A percentile compares a stretch with the other conserved stretches of the same genome.
Evolutionary conservation across 2,329 filamentous ascomycete genomes (phyloP).

Genomic region (Hortaea werneckii): DNA sequence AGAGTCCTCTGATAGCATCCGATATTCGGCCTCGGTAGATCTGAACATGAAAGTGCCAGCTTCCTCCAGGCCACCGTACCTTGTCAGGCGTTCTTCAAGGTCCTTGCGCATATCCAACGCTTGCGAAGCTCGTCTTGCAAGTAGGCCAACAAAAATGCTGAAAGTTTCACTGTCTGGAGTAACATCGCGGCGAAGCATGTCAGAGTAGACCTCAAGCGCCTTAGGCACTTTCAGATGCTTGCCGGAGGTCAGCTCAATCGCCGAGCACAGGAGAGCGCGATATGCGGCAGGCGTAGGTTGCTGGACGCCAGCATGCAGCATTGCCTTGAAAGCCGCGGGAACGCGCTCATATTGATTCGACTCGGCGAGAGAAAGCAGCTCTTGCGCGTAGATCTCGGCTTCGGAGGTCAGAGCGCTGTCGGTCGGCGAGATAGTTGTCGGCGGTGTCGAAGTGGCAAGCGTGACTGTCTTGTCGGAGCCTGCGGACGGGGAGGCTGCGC

Average conservation of each 20-base stretch:
- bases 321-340: conserved; percentile 78
- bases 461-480: conserved; percentile 7
- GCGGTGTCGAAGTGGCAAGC: conserved; percentile 12
- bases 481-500: conserved; percentile 7
- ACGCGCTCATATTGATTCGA: conserved; percentile 74
- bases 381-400: conserved; percentile 61
- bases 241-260: conserved; percentile 68
- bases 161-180: conserved; percentile 77
- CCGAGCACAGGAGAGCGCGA: conserved; percentile 77
- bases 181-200: conserved; percentile 84
- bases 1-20: conserved; percentile 78
- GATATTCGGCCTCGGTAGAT: conserved; percentile 77
- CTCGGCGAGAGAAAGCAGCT: conserved; percentile 64
- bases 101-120: conserved; percentile 60
- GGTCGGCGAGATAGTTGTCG: conserved; percentile 16
- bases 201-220: conserved; percentile 86
- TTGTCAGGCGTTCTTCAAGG: conserved; percentile 70
- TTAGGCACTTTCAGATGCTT: conserved; percentile 80
- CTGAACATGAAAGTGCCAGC: conserved; percentile 77
- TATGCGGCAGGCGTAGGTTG: conserved; percentile 79
- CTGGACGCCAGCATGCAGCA: conserved; percentile 71
- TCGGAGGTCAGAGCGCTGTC: conserved; percentile 44
- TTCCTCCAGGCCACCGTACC: conserved; percentile 79
- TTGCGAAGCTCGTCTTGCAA: conserved; percentile 72
- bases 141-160: conserved; percentile 71